Evolutionary conservation across 768 basidiomycete genomes (phyloP).

Genomic region (Xanthoconium stramineum): DNA sequence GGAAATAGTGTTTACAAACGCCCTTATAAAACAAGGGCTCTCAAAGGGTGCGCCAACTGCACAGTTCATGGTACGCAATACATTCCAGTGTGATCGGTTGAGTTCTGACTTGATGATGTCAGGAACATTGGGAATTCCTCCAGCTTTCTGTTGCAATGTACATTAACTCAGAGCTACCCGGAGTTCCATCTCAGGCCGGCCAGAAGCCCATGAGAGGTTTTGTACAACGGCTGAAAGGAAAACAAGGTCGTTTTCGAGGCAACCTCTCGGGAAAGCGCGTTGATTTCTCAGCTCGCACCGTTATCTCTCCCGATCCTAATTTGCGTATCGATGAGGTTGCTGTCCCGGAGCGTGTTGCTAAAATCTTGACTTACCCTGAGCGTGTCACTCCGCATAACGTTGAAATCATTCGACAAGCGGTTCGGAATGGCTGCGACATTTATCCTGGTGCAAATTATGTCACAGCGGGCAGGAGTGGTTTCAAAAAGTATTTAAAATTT

Average conservation of each 20-base stretch:
- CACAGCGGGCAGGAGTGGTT: slow-evolving; percentile 67
- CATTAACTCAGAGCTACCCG: slow-evolving; percentile 95
- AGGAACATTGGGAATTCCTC: slow-evolving; percentile 99
- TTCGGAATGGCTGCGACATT: slow-evolving; percentile 83
- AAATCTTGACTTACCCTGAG: slow-evolving; percentile 94
- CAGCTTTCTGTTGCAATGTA: slow-evolving; percentile 96
- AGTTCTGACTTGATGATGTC: neutral
- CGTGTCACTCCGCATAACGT: slow-evolving; percentile 92
- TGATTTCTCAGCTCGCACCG: slow-evolving; percentile 96
- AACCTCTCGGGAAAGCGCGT: slow-evolving; percentile 99
- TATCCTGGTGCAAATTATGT: slow-evolving; percentile 98
- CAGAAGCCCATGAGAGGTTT: slow-evolving; percentile 97
- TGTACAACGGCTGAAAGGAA: slow-evolving; percentile 96
- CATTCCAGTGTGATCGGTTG: neutral
- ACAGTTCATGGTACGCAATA: slow-evolving; percentile 71
- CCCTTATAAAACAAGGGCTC: slow-evolving; percentile 86
- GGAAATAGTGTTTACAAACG: slow-evolving; percentile 94
- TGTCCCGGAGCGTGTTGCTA: slow-evolving; percentile 92
- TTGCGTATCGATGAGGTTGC: slow-evolving; percentile 98
- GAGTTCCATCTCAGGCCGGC: slow-evolving; percentile 81
- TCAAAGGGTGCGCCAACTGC: slow-evolving; percentile 84
- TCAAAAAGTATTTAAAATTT: slow-evolving; percentile 89
- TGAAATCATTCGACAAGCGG: slow-evolving; percentile 64
- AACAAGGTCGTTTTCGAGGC: slow-evolving; percentile 97
- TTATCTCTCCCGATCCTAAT: slow-evolving; percentile 99